These are phyloP conservation scores for Colletotrichum liaoningense DNA, from an alignment of 2,329 filamentous ascomycete species.

Conservation along the genomic window DNA sequence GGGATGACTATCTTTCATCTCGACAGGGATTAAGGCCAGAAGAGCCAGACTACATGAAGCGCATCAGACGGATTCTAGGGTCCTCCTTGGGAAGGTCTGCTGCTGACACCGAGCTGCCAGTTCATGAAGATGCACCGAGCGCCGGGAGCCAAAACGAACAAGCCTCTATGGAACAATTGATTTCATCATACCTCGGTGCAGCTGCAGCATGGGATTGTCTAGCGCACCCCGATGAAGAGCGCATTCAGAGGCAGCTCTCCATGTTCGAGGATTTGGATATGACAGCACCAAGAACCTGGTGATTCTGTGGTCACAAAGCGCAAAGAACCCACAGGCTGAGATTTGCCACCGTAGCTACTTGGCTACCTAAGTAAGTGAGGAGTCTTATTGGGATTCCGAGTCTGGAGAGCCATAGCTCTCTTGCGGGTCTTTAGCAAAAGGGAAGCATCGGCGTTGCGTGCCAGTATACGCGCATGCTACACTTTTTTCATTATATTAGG, in stretches of 20 bases:
- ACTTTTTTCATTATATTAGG: too few relatives aligned
- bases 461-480: too few relatives aligned
- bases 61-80: not conserved
- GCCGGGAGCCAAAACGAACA: not conserved
- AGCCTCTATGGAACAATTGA: slow-evolving; percentile 7
- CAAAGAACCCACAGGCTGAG: too few relatives aligned
- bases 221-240: slow-evolving; percentile 8
- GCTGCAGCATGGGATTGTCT: slow-evolving; percentile 14
- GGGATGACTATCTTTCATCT: slow-evolving; percentile 9
- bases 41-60: slow-evolving; percentile 13
- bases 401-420: too few relatives aligned
- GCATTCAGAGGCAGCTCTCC: slow-evolving; percentile 2
- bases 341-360: too few relatives aligned
- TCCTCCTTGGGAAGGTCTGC: not conserved
- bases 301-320: too few relatives aligned
- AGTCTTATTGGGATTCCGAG: too few relatives aligned
- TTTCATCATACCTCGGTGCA: slow-evolving; percentile 10
- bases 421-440: too few relatives aligned
- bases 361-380: too few relatives aligned
- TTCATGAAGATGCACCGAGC: not conserved
- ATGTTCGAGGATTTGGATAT: slow-evolving; percentile 15
- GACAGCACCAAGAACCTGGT: slow-evolving; percentile 16
- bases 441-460: too few relatives aligned
- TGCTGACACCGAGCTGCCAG: not conserved
- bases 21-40: slow-evolving; percentile 7